These are phyloP conservation scores for Cronartium quercuum DNA, from an alignment of 1,284 basidiomycete genomes.

Conservation along the genomic window DNA sequence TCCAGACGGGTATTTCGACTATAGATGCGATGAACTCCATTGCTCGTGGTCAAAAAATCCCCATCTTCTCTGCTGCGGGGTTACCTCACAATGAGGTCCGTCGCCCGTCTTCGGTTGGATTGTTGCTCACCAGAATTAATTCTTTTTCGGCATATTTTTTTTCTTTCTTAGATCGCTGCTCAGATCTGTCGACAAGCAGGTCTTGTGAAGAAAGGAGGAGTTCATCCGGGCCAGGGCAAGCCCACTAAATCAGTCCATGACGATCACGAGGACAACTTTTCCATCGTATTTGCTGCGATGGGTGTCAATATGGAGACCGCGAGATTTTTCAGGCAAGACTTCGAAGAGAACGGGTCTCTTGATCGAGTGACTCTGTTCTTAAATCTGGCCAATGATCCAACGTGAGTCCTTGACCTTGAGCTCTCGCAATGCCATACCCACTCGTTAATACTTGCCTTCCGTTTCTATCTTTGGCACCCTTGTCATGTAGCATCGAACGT, in stretches of 20 bases:
- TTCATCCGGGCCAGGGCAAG: slow-evolving; percentile 50
- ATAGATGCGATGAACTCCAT: slow-evolving; percentile 98
- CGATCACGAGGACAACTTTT: slow-evolving; percentile 99
- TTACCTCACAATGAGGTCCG: slow-evolving; percentile 93
- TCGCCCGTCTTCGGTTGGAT: slow-evolving; percentile 41
- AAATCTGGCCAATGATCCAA: slow-evolving; percentile 99
- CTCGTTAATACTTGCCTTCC: background rate
- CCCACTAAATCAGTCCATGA: slow-evolving; percentile 96
- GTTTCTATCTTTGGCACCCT: background rate
- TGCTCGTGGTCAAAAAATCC: slow-evolving; percentile 99
- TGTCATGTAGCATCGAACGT: slow-evolving; percentile 67
- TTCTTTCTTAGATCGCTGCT: slow-evolving; percentile 73
- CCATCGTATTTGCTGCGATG: slow-evolving; percentile 99
- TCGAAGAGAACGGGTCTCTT: slow-evolving; percentile 96
- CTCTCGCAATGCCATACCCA: background rate
- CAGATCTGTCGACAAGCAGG: slow-evolving; percentile 99
- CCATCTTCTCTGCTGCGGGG: slow-evolving; percentile 98
- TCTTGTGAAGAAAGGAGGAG: slow-evolving; percentile 64
- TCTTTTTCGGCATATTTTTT: slow-evolving; percentile 12
- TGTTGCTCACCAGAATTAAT: background rate
- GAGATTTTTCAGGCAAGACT: slow-evolving; percentile 99
- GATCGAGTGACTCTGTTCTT: slow-evolving; percentile 98
- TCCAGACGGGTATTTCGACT: slow-evolving; percentile 98
- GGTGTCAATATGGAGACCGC: slow-evolving; percentile 99
- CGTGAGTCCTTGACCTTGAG: slow-evolving; percentile 50